Base-by-base conservation (phyloP, 768 basidiomycete genomes). In the Tricholoma hemisulphureum region DNA sequence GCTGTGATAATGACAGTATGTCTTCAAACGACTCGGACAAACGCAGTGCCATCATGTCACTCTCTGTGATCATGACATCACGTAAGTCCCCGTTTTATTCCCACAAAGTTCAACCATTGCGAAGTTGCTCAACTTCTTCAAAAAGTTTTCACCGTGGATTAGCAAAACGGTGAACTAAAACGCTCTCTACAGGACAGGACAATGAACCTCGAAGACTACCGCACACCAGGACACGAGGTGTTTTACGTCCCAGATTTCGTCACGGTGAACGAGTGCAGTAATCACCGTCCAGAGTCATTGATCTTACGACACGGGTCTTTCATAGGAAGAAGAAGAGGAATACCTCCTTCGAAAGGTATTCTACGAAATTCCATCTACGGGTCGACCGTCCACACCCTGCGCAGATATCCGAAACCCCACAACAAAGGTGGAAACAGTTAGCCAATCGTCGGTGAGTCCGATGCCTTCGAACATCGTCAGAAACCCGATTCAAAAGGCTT, bases 221-320 rank as follows among this genome's bases (percentile, higher is more conserved):
- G 68, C 49, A 64, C 80, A 51, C 65, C 69, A 14, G 77, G 75
- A 26, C 65, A 73, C 45, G 77, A 79, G 55, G 76, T 77, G 3
- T 85, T 83, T 66, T 94, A 95, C 71, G 77, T 94, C 18, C 89
- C 90, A 6, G 77, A 92, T 61, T 95, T 94, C 69, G 76, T 90
- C 34, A 83, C 83, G 55, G 81, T 80, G 55, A 58, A 35, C 14
- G 46, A 49, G 73, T 59, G n/a, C 49, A 29, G 45, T 55, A 24
- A 50, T 41, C 18, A 20, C 53, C 50, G 18, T 31, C 24, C 20
- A 26, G n/a, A n/a, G 37, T 37, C 20, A 16, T 18, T n/a, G 54
- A 31, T 55, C 14, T 37, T 26, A 34, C 21, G 18, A 26, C 21
- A 32, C 11, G 39, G 41, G 29, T 51, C n/a, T n/a, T n/a, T 10